Base-by-base conservation (phyloP, 2,329 filamentous ascomycete genomes). In the Aaosphaeria pasadenensis region DNA sequence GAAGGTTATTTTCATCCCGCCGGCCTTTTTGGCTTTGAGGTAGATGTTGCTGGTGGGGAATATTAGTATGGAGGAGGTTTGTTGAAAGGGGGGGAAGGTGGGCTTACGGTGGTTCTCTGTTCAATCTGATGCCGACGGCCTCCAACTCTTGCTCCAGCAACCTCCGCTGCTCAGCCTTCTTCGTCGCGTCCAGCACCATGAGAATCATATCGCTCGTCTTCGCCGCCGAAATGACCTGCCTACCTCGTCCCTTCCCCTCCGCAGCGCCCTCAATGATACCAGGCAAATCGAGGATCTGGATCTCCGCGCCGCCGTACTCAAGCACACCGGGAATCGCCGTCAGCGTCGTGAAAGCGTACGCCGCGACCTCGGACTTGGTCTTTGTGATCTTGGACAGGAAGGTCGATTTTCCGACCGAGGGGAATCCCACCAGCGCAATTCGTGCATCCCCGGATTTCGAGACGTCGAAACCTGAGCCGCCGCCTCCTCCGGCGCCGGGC, bases 311-410 rank as follows among this genome's bases (percentile, higher is more conserved):
- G 9, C 91, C 94, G 73, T 99, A 99, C 76, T 96, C 92, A 46
- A 99, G 82, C 36, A 99, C 95, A 59, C 94, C 94, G 1, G 94
- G 94, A 58, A 99, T 99, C 33, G 94, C 95, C 7, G 94, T 99
- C 40, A 99, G 79, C 1, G 94, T 99, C 7, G 94, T 99, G 82
- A 99, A 99, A 48, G 92, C 86, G 69, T 99, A 99, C 0, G 94
- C 89, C 1, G 94, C 94, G 30, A 96, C 91, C 70, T 96, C 92
- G 44, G 91, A 96, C 66, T 90, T 91, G 36, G 95, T 99, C 75
- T 96, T 97, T 43, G 94, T 99, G 69, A 99, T 95, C 67, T 97
- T 96, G 43, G 91, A 96, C n/a, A 99, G 72, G 67, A 99, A 97
- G 0, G 94, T 99, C 2, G 94, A 99, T 77, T 99, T 99, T 70